A percentile compares a stretch with the other conserved stretches of the same genome.
These are phyloP conservation scores for Penstemon barbatus DNA, from an alignment of 257 asterid genomes.

Conservation along the genomic window DNA sequence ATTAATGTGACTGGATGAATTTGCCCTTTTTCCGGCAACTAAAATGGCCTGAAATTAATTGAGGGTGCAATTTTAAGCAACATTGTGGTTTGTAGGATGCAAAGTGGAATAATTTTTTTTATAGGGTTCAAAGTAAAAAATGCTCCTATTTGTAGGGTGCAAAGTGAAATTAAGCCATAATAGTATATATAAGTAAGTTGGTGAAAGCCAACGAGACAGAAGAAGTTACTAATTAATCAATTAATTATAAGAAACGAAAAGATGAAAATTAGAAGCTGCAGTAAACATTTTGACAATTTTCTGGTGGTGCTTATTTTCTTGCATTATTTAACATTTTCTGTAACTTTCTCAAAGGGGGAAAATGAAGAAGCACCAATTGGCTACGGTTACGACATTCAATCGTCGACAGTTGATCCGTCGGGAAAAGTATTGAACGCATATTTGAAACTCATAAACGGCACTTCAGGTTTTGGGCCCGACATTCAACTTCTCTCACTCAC, in stretches of 20 bases:
- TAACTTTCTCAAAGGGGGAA: not conserved
- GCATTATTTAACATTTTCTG: not conserved
- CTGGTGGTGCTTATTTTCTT: not conserved
- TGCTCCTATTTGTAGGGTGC: no score
- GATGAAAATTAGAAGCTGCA: constrained; percentile 9
- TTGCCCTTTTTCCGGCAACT: no score
- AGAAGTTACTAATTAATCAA: no score
- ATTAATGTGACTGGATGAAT: no score
- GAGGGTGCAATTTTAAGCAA: no score
- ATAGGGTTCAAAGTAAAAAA: no score
- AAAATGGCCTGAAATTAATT: no score
- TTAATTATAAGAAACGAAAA: not conserved
- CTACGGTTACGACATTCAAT: constrained; percentile 58
- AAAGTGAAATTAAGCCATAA: no score
- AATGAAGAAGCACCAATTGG: constrained; percentile 36
- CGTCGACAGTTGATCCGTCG: constrained; percentile 35
- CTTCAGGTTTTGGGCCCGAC: constrained; percentile 55
- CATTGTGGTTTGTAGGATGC: no score
- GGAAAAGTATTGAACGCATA: constrained; percentile 47
- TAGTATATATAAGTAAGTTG: no score
- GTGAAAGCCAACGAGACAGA: no score
- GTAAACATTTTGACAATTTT: not conserved
- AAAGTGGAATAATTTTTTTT: no score
- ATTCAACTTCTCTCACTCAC: constrained; percentile 48
- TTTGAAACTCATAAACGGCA: constrained; percentile 50